A percentile compares a stretch with the other conserved stretches of the same genome.
Evolutionary conservation across 768 basidiomycete genomes (phyloP).

Genomic region (Hygrophorus russula): DNA sequence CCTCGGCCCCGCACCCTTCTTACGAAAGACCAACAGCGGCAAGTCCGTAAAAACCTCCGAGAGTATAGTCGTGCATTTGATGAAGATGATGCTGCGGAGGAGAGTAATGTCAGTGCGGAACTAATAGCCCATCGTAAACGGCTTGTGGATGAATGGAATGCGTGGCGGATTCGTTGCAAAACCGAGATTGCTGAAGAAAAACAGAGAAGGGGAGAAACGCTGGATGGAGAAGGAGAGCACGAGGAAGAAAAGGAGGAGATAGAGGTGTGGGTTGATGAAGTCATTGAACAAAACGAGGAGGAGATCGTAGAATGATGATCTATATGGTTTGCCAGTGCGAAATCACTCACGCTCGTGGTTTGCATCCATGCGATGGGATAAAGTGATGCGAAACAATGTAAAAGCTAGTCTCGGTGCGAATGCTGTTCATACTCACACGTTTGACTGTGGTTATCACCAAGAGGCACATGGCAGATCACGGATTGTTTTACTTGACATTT

Average conservation of each 20-base stretch:
- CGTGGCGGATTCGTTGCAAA: constrained; percentile 74
- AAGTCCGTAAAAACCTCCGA: constrained; percentile 77
- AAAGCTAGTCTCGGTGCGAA: too few relatives aligned
- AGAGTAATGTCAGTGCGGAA: constrained; percentile 90
- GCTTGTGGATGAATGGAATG: constrained; percentile 97
- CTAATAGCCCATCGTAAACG: constrained; percentile 82
- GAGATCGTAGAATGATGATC: constrained; percentile 34
- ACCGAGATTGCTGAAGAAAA: constrained; percentile 52
- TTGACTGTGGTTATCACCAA: too few relatives aligned
- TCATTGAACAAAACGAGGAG: constrained; percentile 88
- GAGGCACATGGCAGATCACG: too few relatives aligned
- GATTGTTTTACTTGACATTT: too few relatives aligned
- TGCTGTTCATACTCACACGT: too few relatives aligned
- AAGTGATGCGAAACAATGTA: too few relatives aligned
- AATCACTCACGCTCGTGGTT: too few relatives aligned
- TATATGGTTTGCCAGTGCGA: not conserved
- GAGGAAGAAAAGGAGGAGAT: constrained; percentile 73
- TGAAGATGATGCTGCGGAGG: constrained; percentile 93
- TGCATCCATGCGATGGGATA: too few relatives aligned
- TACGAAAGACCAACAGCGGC: constrained; percentile 77
- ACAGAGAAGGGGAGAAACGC: constrained; percentile 24
- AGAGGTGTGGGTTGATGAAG: constrained; percentile 89
- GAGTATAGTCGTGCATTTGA: constrained; percentile 91
- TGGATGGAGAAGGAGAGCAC: constrained; percentile 12
- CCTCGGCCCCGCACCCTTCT: constrained; percentile 87